Evolutionary conservation across 108 stramenopile species (phyloP), one percentile per base, ranked within the genome.

Genomic region (Schizochytrium sp.): DNA sequence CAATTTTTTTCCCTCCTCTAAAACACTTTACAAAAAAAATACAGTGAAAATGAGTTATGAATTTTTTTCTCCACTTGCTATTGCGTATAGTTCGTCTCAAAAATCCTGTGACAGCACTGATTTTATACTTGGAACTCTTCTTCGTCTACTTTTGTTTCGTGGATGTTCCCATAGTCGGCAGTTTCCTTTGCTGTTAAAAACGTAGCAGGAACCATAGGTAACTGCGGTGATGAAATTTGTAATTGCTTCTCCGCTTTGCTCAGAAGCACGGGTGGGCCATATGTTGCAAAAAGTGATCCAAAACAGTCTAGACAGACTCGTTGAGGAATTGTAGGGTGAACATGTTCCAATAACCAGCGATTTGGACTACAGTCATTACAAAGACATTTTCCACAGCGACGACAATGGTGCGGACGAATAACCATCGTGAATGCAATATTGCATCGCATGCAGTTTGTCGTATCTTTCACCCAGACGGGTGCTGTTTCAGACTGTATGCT

Each of bases 241-340:
- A 2, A 17, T n/a, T 60, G 19, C 59, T 60, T 60, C 19, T 17
- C 17, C 59, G 40, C 42, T 69, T 38, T 44, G 12, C 19, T 1
- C 40, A 44, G 64, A 69, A 60, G 59, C 59, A n/a, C 64, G 10
- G 64, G 64, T 7, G 64, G 64, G 0, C 64, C 64, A 15, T 69
- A 69, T 7, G 3, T 0, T 8, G 64, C 64, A 69, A 69, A 69
- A 38, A 69, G 64, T 7, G 12, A 8, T 7, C 64, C 64, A 2
- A 28, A 49, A 40, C 76, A 83, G 76, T 83, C 76, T 17, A 83
- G 50, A 55, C 76, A 83, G 50, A 83, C 76, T n/a, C 76, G 76
- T 28, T 83, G 76, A 13, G 76, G 76, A 47, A 38, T 49, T n/a
- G 19, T n/a, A n/a, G 53, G 53, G 76, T 83, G 50, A 17, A 83